phyloP scores from a whole-genome alignment of 2,329 filamentous ascomycete species.

The Macrophomina phaseolina region DNA sequence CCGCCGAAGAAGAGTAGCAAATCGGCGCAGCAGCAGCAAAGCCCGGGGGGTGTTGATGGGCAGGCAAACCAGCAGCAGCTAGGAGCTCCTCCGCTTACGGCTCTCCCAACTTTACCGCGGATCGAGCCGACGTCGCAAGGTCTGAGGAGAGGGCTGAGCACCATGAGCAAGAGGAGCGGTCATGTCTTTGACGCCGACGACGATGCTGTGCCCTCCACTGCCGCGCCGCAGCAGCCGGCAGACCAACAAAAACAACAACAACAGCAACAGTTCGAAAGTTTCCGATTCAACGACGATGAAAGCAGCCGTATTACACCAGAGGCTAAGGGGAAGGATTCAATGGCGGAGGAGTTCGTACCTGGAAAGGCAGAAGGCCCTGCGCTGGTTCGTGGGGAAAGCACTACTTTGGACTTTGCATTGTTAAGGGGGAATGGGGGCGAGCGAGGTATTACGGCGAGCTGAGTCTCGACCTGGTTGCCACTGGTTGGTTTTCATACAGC shows the following conservation, averaged over 20 bases:
- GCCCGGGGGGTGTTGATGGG: background rate
- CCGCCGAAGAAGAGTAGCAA: background rate
- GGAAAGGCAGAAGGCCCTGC: background rate
- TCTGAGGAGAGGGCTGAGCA: background rate
- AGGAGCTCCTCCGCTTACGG: background rate
- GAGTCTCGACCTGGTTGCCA: background rate
- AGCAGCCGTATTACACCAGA: background rate
- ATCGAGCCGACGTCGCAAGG: background rate
- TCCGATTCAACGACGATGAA: background rate
- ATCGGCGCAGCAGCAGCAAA: background rate
- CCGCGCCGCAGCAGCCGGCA: background rate
- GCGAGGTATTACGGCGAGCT: background rate
- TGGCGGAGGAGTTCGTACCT: background rate
- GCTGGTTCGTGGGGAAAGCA: background rate
- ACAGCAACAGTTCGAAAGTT: background rate
- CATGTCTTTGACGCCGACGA: background rate
- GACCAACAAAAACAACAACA: background rate
- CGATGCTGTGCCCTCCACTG: background rate
- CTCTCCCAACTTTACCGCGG: background rate
- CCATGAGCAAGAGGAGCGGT: background rate
- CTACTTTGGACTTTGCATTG: background rate
- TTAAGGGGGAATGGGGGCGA: background rate
- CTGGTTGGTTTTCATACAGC: too few species aligned
- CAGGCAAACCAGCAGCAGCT: background rate
- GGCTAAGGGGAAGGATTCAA: background rate